These are phyloP conservation scores for Phytophthora sojae DNA, from an alignment of 352 stramenopile species.

Conservation along the genomic window DNA sequence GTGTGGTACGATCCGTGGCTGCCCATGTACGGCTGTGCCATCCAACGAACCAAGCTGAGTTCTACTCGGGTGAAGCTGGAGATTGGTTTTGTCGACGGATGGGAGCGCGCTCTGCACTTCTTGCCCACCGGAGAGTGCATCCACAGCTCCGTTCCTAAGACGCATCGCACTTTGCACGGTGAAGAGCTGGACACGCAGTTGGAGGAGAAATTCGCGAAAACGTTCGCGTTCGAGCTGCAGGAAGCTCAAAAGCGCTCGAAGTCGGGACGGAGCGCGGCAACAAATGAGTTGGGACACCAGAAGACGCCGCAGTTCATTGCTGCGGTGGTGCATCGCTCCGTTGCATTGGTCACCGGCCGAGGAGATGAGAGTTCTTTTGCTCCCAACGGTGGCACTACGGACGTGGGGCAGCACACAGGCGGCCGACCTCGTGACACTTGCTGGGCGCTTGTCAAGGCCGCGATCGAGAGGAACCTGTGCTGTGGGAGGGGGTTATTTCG, in stretches of 20 bases:
- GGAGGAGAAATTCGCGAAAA: constrained; percentile 14
- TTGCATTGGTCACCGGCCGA: constrained; percentile 1
- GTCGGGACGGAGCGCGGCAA: constrained; percentile 37
- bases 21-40: constrained; percentile 51
- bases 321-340: constrained; percentile 29
- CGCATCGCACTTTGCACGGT: constrained; percentile 36
- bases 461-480: constrained; percentile 44
- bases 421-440: constrained; percentile 50
- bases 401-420: constrained; percentile 63
- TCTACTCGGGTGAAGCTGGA: constrained; percentile 32
- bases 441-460: constrained; percentile 55
- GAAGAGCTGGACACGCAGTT: constrained; percentile 29
- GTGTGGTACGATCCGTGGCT: constrained; percentile 52
- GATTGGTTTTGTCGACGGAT: constrained; percentile 54
- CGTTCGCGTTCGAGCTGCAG: constrained; percentile 24
- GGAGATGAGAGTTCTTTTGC: neutral
- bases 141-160: constrained; percentile 48
- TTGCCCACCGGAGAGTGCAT: constrained; percentile 33
- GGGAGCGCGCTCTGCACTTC: constrained; percentile 48
- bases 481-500: constrained; percentile 40
- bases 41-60: constrained; percentile 45
- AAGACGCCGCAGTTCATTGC: constrained; percentile 72
- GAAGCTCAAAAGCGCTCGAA: constrained; percentile 36
- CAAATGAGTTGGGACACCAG: constrained; percentile 44
- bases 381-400: constrained; percentile 47